Evolutionary conservation across 345 rosid species (phyloP), one percentile per base, ranked within the genome.

Genomic region (Chamaenerion angustifolium): DNA sequence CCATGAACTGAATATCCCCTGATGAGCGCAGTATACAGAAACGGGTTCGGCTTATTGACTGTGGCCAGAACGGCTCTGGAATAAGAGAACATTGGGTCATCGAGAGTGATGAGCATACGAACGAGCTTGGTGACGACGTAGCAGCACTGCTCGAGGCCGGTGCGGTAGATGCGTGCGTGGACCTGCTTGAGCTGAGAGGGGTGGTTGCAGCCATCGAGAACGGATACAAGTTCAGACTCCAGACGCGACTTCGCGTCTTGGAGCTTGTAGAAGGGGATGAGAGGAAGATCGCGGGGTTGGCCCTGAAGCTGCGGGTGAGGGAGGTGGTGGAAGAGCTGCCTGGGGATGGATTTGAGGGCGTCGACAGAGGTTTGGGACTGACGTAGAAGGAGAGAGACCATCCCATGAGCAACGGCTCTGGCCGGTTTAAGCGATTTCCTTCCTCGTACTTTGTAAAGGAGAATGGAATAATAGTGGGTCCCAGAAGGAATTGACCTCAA

Each of bases 1-100:
- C 80, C 82, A 56, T 76, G 68, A 13, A 66, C 43, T 23, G 68
- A 49, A 47, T 81, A 81, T 0, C 86, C 92, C 16, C 98, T 70
- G 48, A 86, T 73, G 25, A 86, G 68, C 6, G 92, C 80, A 0
- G 88, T 81, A 73, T 80, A 86, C 3, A 86, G 74, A 68, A 90
- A 90, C 0, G 95, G 80, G 43, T 76, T 86, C 0, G 78, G 83
- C 56, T 60, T 54, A 2, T 52, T 42, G 48, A 87, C 85, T 48
- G 64, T 76, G 8, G 72, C 62, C 49, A 90, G 73, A 40, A 76
- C 65, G 52, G 72, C 71, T 50, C 62, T 79, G 16, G 83, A 72
- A 55, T 83, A 86, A 7, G 68, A 45, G 16, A 69, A 77, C 65
- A 79, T 58, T 7, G 88, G 78, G 18, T 71, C 57, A 11, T 59